Base-by-base conservation (phyloP, 129 eudicot genomes). In the Pittosporum tobira region DNA sequence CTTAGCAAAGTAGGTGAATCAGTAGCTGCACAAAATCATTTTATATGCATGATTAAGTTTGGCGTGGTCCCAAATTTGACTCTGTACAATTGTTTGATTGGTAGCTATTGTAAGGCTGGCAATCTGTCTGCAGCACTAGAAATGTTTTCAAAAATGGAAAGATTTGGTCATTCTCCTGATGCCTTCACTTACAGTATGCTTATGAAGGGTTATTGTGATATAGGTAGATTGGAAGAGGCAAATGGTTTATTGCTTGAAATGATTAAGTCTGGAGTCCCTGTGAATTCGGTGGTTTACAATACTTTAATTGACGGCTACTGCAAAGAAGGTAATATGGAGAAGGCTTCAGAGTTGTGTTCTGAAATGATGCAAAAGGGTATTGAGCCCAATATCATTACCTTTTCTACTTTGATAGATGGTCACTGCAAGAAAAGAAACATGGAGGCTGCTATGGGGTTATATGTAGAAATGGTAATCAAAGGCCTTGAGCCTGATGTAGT, bases 381-480 rank as follows among this genome's bases (percentile, higher is more conserved):
- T 1, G 69, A 80, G 61, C 79, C 87, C 49, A 73, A 83, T 65
- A 56, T 77, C n/a, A 73, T 91, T 15, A 85, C 94, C 16, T 91
- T 73, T 49, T 83, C 82, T 47, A 83, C 81, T 28, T 73, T 91
- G 50, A 86, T 91, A 57, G 75, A 91, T 37, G 95, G 95, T 43
- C 78, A 77, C 60, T 77, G 89, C 72, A 75, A 77, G 70, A 42
- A 60, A 31, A 64, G 84, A 45, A 65, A 83, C 45, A 62, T 86
- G 72, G 81, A 80, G 59, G 77, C 87, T 71, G 95, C 98, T 24
- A 80, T 75, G 87, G 90, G 94, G 16, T 59, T 91, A 55, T 80
- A 83, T 73, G 53, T 73, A 2, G 98, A 91, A 76, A 91, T 91
- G 95, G 54, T 54, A 28, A 80, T 86, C 22, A 91, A 83, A 72